phyloP scores from a whole-genome alignment of 2,329 filamentous ascomycete species.

The Trichophyton mentagrophytes region DNA sequence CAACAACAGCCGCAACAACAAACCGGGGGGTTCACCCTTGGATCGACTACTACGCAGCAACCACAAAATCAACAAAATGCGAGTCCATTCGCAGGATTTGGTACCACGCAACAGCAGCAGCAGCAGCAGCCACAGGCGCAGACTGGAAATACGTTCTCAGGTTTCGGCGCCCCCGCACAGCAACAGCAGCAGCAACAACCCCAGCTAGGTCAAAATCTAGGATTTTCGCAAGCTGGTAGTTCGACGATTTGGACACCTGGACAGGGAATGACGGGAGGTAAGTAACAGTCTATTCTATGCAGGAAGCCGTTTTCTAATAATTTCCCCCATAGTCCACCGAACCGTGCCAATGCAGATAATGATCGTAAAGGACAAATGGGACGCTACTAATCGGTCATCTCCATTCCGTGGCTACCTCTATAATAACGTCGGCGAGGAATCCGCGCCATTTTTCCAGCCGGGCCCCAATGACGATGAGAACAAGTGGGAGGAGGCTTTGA shows the following conservation, averaged over 20 bases:
- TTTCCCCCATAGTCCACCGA: constrained; percentile 38
- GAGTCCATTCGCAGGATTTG: constrained; percentile 5
- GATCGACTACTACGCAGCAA: constrained; percentile 8
- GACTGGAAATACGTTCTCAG: constrained; percentile 31
- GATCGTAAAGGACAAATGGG: constrained; percentile 51
- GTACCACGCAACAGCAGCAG: constrained; percentile 5
- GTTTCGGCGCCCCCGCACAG: constrained; percentile 12
- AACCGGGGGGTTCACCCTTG: constrained; percentile 13
- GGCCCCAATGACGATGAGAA: constrained; percentile 44
- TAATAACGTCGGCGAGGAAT: constrained; percentile 47
- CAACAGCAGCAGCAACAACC: constrained; percentile 23
- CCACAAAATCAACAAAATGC: constrained; percentile 13
- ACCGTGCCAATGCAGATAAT: constrained; percentile 48
- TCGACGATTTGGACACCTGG: constrained; percentile 34
- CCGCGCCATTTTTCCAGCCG: constrained; percentile 50
- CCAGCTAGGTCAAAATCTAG: constrained; percentile 31
- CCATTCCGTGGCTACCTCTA: constrained; percentile 52
- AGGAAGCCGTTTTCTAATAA: not conserved
- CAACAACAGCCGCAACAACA: constrained; percentile 28
- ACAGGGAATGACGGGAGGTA: constrained; percentile 32
- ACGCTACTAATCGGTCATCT: constrained; percentile 39
- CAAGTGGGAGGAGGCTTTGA: constrained; percentile 53
- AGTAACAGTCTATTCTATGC: constrained; percentile 6
- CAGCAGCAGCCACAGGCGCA: constrained; percentile 22
- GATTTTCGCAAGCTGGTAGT: constrained; percentile 23